These are phyloP conservation scores for Musa balbisiana DNA, from an alignment of 202 grass and related monocot genomes.

Conservation along the genomic window DNA sequence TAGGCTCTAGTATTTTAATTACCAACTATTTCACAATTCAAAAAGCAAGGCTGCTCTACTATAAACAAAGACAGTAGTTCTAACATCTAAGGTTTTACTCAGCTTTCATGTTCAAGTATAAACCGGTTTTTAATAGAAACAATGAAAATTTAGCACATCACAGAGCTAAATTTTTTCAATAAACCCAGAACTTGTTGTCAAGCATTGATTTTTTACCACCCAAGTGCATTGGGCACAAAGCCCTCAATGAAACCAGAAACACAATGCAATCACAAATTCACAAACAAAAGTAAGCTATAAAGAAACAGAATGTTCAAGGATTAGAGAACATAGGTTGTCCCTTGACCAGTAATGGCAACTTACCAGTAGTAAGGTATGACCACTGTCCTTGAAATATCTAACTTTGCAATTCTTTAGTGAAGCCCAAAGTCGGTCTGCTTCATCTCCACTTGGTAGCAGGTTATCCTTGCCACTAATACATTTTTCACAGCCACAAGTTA, in stretches of 20 bases:
- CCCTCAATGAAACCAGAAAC: too few species aligned
- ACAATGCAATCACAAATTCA: not conserved
- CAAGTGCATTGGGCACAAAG: too few species aligned
- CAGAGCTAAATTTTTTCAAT: too few species aligned
- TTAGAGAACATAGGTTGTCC: not conserved
- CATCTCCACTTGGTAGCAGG: slow-evolving; percentile 73
- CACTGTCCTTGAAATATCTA: slow-evolving; percentile 88
- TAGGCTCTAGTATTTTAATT: not conserved
- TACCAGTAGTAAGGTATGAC: slow-evolving; percentile 84
- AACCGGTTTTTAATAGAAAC: not conserved
- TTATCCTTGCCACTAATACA: slow-evolving; percentile 71
- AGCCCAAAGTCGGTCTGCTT: slow-evolving; percentile 72
- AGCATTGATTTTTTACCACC: too few species aligned
- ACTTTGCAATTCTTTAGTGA: slow-evolving; percentile 73
- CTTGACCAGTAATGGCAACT: slow-evolving; percentile 4
- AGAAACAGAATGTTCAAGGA: not conserved
- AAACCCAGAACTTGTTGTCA: too few species aligned
- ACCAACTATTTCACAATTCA: not conserved
- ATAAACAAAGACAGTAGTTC: not conserved
- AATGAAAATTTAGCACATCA: not conserved
- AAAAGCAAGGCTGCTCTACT: not conserved
- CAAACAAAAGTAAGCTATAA: slow-evolving; percentile 6
- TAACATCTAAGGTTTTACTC: not conserved
- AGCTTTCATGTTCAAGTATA: not conserved
- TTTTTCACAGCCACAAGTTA: slow-evolving; percentile 15